phyloP scores from a whole-genome alignment of 306 rosid genomes.

The Cicer arietinum region DNA sequence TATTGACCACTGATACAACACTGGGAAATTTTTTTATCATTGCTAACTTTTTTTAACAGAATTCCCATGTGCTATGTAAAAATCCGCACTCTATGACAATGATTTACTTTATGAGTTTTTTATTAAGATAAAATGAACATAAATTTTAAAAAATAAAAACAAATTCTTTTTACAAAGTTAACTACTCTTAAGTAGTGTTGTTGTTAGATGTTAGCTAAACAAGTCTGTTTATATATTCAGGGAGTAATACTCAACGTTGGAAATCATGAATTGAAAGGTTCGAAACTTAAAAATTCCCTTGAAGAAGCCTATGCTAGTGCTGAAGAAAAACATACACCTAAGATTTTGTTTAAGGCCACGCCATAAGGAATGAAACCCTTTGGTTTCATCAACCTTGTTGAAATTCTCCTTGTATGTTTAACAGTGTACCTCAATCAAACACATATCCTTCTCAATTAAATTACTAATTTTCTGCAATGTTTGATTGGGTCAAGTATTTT shows the following conservation, averaged over 20 bases:
- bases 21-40: too few species aligned
- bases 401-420: constrained; percentile 1
- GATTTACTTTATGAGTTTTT: too few species aligned
- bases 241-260: constrained; percentile 40
- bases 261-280: constrained; percentile 49
- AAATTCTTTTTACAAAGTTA: background rate
- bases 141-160: too few species aligned
- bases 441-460: too few species aligned
- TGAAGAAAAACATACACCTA: too few species aligned
- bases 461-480: background rate
- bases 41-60: too few species aligned
- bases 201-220: background rate
- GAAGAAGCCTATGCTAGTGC: too few species aligned
- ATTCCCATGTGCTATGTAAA: too few species aligned
- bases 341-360: too few species aligned
- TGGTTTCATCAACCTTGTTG: background rate
- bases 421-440: background rate
- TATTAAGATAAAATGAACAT: too few species aligned
- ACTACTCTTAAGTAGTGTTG: background rate
- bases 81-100: too few species aligned
- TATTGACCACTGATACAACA: background rate
- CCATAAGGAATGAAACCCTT: background rate
- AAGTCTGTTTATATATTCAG: constrained; percentile 2
- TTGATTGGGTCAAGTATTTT: constrained; percentile 32
- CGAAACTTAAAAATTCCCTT: too few species aligned